phyloP scores from a whole-genome alignment of 225 moss, liverwort and hornwort genomes.

The Straminergon stramineum region DNA sequence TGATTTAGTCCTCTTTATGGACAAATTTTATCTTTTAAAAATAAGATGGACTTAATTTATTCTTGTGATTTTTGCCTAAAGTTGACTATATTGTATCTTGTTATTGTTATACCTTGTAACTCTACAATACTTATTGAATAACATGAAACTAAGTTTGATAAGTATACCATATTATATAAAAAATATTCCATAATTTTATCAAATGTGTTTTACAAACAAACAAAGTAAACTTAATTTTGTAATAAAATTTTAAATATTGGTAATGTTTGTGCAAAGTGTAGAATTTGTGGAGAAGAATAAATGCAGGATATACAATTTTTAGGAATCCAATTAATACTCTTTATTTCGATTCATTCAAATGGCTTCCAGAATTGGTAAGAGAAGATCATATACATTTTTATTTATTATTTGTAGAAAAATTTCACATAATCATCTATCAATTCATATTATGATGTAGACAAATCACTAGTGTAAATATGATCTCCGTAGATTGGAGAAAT shows the following conservation, averaged over 20 bases:
- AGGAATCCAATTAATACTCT: not conserved
- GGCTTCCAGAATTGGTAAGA: slow-evolving; percentile 1
- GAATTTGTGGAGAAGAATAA: slow-evolving; percentile 25
- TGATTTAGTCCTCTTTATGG: rapidly evolving
- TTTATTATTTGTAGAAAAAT: not conserved
- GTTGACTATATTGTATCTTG: not conserved
- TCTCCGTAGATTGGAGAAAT: not conserved
- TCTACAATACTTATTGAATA: not conserved
- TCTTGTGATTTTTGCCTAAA: not conserved
- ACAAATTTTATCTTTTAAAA: too few species aligned
- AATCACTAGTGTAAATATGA: not conserved
- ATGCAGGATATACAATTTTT: slow-evolving; percentile 1
- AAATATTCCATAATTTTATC: rapidly evolving
- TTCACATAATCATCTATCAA: not conserved
- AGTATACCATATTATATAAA: rapidly evolving
- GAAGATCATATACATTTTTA: rapidly evolving
- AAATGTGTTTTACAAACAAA: not conserved
- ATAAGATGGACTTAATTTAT: not conserved
- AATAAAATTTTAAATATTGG: not conserved
- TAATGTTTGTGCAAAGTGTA: not conserved
- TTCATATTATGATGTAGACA: not conserved
- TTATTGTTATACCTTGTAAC: not conserved
- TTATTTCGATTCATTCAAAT: slow-evolving; percentile 3
- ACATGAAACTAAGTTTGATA: not conserved
- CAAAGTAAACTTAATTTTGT: rapidly evolving